Percentiles rank a stretch among this genome's conserved stretches.
Conservation (phyloP, 2,329 filamentous ascomycete species). For the Xylaria digitata region DNA sequence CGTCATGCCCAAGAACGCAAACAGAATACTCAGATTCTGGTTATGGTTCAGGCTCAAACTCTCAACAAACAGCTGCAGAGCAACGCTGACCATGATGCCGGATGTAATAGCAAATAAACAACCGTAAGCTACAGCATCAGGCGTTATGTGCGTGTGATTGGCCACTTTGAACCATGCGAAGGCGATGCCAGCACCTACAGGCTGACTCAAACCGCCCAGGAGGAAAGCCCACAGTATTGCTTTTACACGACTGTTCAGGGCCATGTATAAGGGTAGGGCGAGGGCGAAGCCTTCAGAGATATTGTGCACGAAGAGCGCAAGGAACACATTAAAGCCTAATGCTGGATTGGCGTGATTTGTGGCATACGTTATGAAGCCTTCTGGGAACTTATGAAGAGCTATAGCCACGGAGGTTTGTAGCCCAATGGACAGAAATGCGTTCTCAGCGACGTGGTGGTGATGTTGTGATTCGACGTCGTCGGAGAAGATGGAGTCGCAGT, state of each 20-base stretch:
- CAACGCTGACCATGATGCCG: slow-evolving; percentile 96
- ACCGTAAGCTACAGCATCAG: slow-evolving; percentile 73
- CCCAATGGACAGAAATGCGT: slow-evolving; percentile 94
- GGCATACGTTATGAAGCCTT: slow-evolving; percentile 88
- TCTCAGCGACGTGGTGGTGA: slow-evolving; percentile 94
- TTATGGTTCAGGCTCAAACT: slow-evolving; percentile 85
- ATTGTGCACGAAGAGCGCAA: slow-evolving; percentile 97
- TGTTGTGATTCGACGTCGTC: slow-evolving; percentile 69
- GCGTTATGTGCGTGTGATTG: slow-evolving; percentile 59
- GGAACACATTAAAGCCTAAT: slow-evolving; percentile 90
- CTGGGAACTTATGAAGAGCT: slow-evolving; percentile 94
- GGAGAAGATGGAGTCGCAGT: slow-evolving; percentile 44
- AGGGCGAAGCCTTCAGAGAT: slow-evolving; percentile 97
- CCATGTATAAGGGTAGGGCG: slow-evolving; percentile 91
- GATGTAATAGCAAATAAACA: slow-evolving; percentile 89
- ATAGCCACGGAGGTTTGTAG: slow-evolving; percentile 96
- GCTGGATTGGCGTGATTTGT: slow-evolving; percentile 95
- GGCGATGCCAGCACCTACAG: slow-evolving; percentile 84
- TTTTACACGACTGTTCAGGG: slow-evolving; percentile 79
- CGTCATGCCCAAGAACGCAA: slow-evolving; percentile 88
- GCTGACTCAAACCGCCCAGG: slow-evolving; percentile 87
- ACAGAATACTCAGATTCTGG: slow-evolving; percentile 78
- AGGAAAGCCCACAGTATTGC: slow-evolving; percentile 88
- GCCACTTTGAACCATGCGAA: slow-evolving; percentile 86
- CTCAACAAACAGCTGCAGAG: slow-evolving; percentile 88